Conservation (phyloP, 2,329 filamentous ascomycete genomes). For the Massarina eburnea region DNA sequence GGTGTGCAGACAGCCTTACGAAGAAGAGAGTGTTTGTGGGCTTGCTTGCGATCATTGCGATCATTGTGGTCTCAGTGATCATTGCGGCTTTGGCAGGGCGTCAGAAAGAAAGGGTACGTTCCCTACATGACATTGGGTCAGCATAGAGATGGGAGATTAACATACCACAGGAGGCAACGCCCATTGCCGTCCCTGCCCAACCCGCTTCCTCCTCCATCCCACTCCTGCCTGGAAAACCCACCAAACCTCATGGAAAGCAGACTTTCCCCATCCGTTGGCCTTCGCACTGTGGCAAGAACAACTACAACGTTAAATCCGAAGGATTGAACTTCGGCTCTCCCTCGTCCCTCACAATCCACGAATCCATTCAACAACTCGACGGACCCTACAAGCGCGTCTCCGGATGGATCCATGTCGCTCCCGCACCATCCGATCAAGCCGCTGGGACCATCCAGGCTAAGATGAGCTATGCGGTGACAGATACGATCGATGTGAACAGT, state of each 20-base stretch:
- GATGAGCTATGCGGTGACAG: conserved; percentile 42
- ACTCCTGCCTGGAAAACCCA: conserved; percentile 7
- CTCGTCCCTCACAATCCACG: conserved; percentile 28
- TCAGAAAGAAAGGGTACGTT: conserved; percentile 24
- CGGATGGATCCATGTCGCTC: conserved; percentile 44
- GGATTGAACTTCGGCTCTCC: conserved; percentile 30
- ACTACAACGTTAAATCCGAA: conserved; percentile 36
- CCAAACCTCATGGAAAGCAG: conserved; percentile 11
- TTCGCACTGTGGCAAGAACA: conserved; percentile 32
- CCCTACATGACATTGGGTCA: background rate
- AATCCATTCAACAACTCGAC: conserved; percentile 34
- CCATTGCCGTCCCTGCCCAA: conserved; percentile 13
- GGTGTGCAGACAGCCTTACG: conserved; percentile 22
- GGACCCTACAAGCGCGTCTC: conserved; percentile 36
- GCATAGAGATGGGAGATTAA: background rate
- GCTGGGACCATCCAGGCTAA: conserved; percentile 39
- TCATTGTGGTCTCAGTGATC: conserved; percentile 27
- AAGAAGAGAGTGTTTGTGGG: conserved; percentile 24
- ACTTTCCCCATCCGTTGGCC: conserved; percentile 41
- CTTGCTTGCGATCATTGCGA: conserved; percentile 18
- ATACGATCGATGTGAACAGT: conserved; percentile 30
- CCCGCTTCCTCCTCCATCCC: conserved; percentile 11
- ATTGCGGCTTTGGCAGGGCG: conserved; percentile 22
- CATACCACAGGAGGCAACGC: conserved; percentile 8
- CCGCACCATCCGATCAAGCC: conserved; percentile 37